Evolutionary conservation across 768 basidiomycete genomes (phyloP).

Genomic region (Boletus edulis): DNA sequence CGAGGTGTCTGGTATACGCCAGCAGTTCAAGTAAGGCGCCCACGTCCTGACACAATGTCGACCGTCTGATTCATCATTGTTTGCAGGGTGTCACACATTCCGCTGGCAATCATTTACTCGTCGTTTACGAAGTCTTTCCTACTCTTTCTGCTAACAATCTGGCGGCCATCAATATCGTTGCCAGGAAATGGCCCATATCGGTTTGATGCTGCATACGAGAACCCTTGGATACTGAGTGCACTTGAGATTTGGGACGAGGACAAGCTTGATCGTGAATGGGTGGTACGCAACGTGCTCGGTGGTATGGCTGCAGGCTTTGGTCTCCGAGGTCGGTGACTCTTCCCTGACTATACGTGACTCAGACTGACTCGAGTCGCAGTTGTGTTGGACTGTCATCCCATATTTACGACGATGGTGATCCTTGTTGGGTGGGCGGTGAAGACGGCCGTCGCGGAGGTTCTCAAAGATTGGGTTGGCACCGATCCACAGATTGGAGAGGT

Average conservation of each 20-base stretch:
- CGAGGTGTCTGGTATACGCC: conserved; percentile 48
- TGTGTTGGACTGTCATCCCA: conserved; percentile 71
- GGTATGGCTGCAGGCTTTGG: conserved; percentile 89
- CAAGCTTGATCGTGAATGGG: conserved; percentile 77
- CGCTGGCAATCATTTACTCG: conserved; percentile 79
- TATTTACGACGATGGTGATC: conserved; percentile 74
- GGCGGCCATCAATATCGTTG: conserved; percentile 49
- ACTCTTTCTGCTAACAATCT: conserved; percentile 77
- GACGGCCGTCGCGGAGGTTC: conserved; percentile 56
- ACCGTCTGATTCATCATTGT: background rate
- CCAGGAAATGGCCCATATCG: conserved; percentile 20
- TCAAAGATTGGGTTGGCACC: conserved; percentile 67
- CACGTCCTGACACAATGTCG: too few species aligned
- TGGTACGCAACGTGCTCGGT: conserved; percentile 78
- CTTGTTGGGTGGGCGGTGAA: conserved; percentile 72
- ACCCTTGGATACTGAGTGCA: conserved; percentile 37
- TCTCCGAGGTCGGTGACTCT: conserved; percentile 55
- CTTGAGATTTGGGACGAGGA: conserved; percentile 68
- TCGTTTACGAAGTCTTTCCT: conserved; percentile 83
- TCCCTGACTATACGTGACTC: background rate
- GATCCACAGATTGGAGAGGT: conserved; percentile 56
- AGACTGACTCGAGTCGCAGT: conserved; percentile 41
- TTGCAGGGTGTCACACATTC: conserved; percentile 65
- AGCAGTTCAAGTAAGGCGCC: conserved; percentile 55
- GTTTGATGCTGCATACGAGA: conserved; percentile 28